Percentiles rank a stretch among this genome's conserved stretches.
phyloP scores from a whole-genome alignment of 345 rosid genomes.

The Salix brachista region DNA sequence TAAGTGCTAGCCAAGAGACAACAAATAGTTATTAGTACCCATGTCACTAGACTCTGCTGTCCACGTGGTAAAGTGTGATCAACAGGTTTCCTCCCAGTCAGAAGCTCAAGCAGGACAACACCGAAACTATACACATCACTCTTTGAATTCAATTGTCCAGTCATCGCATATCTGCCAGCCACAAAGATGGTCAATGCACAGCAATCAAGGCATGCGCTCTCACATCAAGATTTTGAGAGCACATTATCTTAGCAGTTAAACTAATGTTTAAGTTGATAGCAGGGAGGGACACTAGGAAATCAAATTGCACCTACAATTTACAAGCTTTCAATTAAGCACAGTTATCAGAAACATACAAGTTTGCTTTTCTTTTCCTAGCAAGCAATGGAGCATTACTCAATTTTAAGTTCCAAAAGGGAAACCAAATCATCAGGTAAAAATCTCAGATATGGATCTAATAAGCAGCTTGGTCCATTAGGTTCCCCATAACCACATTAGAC shows the following conservation, averaged over 20 bases:
- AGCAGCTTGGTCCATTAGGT: neutral
- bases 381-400: neutral
- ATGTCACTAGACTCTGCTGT: slow-evolving; percentile 39
- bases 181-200: neutral
- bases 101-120: slow-evolving; percentile 35
- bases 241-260: neutral
- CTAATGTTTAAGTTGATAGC: neutral
- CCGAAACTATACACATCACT: slow-evolving; percentile 43
- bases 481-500: neutral
- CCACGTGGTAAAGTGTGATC: slow-evolving; percentile 40
- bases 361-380: neutral
- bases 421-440: neutral
- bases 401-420: slow-evolving; percentile 9
- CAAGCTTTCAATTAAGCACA: neutral
- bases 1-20: neutral
- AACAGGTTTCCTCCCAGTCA: slow-evolving; percentile 39
- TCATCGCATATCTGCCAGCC: slow-evolving; percentile 36
- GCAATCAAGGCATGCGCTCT: neutral
- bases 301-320: slow-evolving; percentile 1
- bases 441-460: neutral
- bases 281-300: neutral
- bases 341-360: neutral
- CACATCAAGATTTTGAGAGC: slow-evolving; percentile 1
- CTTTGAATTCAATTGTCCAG: slow-evolving; percentile 34
- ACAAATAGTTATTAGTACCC: slow-evolving; percentile 20